Evolutionary conservation across 2,329 filamentous ascomycete genomes (phyloP).

Genomic region (Lachnellula suecica): DNA sequence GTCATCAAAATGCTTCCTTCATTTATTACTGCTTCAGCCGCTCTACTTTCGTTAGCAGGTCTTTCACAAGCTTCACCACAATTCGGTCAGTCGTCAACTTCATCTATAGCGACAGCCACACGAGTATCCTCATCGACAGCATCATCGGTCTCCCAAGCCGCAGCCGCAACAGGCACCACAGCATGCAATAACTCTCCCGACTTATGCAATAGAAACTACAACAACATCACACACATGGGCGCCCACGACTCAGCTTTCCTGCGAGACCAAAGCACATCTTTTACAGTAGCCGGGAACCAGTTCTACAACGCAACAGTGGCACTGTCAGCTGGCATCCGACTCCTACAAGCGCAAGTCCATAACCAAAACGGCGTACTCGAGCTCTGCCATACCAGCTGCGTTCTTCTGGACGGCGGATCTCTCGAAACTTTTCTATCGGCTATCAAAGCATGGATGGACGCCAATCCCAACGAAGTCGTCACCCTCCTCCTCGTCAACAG

Average conservation of each 20-base stretch:
- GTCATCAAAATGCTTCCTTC: constrained; percentile 17
- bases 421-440: constrained; percentile 54
- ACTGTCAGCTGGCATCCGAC: constrained; percentile 61
- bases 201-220: constrained; percentile 70
- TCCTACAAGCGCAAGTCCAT: constrained; percentile 65
- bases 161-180: constrained; percentile 23
- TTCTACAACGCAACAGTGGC: constrained; percentile 57
- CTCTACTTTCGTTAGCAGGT: constrained; percentile 23
- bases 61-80: constrained; percentile 24
- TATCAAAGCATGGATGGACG: constrained; percentile 60
- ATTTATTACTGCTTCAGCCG: constrained; percentile 21
- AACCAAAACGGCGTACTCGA: constrained; percentile 49
- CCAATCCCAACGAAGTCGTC: constrained; percentile 59
- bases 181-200: constrained; percentile 78
- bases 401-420: constrained; percentile 56
- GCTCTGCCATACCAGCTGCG: constrained; percentile 59
- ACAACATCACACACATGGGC: constrained; percentile 73
- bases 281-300: constrained; percentile 52
- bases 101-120: constrained; percentile 11
- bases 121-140: constrained; percentile 1
- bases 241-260: constrained; percentile 67
- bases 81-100: constrained; percentile 1
- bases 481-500: constrained; percentile 63
- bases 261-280: constrained; percentile 42
- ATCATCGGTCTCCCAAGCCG: constrained; percentile 16